Percentiles rank a stretch among this genome's conserved stretches.
Evolutionary conservation across 345 rosid genomes (phyloP).

Genomic region (Corymbia maculata): DNA sequence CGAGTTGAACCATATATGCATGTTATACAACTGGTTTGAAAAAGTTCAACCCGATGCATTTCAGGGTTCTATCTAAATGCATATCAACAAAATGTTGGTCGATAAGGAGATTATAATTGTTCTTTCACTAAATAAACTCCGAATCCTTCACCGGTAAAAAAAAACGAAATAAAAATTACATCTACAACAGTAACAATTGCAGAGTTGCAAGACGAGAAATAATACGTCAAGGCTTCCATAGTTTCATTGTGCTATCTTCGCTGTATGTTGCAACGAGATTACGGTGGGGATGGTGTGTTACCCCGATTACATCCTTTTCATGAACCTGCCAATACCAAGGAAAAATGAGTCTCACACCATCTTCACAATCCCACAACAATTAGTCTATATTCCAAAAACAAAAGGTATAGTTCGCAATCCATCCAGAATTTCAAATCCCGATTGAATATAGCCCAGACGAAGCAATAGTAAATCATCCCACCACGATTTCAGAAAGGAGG

Average conservation of each 20-base stretch:
- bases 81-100: not conserved
- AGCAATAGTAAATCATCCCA: not conserved
- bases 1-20: not conserved
- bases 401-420: not conserved
- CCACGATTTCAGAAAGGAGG: not conserved
- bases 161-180: not conserved
- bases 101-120: not conserved
- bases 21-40: not conserved
- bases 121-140: not conserved
- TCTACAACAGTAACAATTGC: not conserved
- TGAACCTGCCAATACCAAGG: slow-evolving; percentile 49
- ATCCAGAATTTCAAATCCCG: not conserved
- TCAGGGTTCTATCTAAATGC: not conserved
- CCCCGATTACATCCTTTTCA: slow-evolving; percentile 81
- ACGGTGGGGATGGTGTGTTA: slow-evolving; percentile 79
- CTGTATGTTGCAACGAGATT: slow-evolving; percentile 71
- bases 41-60: not conserved
- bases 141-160: not conserved
- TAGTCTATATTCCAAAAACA: not conserved
- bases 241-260: slow-evolving; percentile 69
- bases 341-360: not conserved
- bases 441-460: not conserved
- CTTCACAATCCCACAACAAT: not conserved
- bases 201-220: not conserved
- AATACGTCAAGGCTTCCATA: slow-evolving; percentile 59